Evolutionary conservation across 768 basidiomycete genomes (phyloP), one percentile per base, ranked within the genome.

Genomic region (Pulveroboletus sp.): DNA sequence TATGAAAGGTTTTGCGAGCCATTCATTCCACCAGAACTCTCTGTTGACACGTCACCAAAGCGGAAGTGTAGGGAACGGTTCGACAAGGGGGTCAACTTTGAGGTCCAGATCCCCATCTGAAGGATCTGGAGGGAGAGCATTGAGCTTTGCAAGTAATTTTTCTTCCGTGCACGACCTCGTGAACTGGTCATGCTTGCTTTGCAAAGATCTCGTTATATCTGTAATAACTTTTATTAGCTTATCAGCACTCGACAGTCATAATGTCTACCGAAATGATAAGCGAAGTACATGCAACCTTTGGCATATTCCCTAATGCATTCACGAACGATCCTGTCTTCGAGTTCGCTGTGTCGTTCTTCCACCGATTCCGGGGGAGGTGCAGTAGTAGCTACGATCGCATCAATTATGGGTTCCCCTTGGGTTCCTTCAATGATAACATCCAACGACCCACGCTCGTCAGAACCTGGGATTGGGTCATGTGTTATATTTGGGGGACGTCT

Each of bases 21-120:
- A 83, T 59, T 93, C 89, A 61, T 98, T 99, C 92, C 93, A 98
- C 89, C 93, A 98, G 65, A 91, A 98, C 36, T 88, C 85, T 40
- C 79, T 77, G 58, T 97, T 91, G 1, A 93, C 89, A 12, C 93
- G 76, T 23, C 93, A 78, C 93, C 95, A 97, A 4, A 97, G 76
- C 0, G 96, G 94, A 13, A 94, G 75, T 0, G 81, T 82, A 1
- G 85, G 72, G 52, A 80, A 76, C 0, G 92, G 90, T 64, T 96
- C 93, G 12, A 76, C 73, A 20, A 88, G 67, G 8, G 76, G 70
- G 40, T 83, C 76, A 13, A 77, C 68, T 27, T 74, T 74, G 40
- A 66, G 71, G 32, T 59, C 69, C 57, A 31, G 59, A 59, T 51
- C 51, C 54, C 48, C 53, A 37, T n/a, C 45, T 23, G 31, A 59